phyloP scores from a whole-genome alignment of 2,329 filamentous ascomycete genomes.

The Colletotrichum sublineola region DNA sequence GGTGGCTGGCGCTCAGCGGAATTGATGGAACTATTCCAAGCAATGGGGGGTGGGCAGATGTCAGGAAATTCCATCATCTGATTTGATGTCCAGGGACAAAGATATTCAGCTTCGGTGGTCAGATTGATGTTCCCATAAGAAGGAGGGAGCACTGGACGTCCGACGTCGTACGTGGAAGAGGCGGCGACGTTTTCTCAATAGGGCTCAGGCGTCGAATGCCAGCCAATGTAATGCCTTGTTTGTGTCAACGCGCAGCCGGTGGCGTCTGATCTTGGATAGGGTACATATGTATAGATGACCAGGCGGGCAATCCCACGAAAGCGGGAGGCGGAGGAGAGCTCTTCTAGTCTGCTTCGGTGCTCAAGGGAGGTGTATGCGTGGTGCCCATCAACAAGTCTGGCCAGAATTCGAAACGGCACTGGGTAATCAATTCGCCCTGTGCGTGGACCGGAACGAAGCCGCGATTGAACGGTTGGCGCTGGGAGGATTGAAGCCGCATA shows the following conservation, averaged over 20 bases:
- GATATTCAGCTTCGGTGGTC: constrained; percentile 13
- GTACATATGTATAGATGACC: constrained; percentile 6
- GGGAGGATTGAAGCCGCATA: constrained; percentile 3
- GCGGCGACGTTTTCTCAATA: constrained; percentile 22
- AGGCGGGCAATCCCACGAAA: constrained; percentile 3
- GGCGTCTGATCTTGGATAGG: constrained; percentile 32
- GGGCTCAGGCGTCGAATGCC: constrained; percentile 23
- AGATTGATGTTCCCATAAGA: constrained; percentile 25
- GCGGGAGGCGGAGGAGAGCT: constrained; percentile 13
- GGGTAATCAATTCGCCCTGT: constrained; percentile 26
- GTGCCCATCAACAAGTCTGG: constrained; percentile 14
- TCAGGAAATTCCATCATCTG: constrained; percentile 7
- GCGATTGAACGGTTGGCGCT: constrained; percentile 19
- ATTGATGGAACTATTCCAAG: constrained; percentile 27
- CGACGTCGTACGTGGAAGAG: constrained; percentile 16
- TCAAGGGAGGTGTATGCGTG: not conserved
- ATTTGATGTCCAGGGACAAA: constrained; percentile 5
- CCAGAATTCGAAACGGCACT: constrained; percentile 36
- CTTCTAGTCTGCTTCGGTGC: constrained; percentile 29
- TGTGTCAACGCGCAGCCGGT: constrained; percentile 38
- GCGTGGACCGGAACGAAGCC: constrained; percentile 31
- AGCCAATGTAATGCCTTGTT: constrained; percentile 18
- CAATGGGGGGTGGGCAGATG: constrained; percentile 6
- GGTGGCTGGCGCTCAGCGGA: constrained; percentile 23
- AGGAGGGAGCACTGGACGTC: not conserved